phyloP scores from a whole-genome alignment of 1,284 basidiomycete species.

The Trichosporon sp. region DNA sequence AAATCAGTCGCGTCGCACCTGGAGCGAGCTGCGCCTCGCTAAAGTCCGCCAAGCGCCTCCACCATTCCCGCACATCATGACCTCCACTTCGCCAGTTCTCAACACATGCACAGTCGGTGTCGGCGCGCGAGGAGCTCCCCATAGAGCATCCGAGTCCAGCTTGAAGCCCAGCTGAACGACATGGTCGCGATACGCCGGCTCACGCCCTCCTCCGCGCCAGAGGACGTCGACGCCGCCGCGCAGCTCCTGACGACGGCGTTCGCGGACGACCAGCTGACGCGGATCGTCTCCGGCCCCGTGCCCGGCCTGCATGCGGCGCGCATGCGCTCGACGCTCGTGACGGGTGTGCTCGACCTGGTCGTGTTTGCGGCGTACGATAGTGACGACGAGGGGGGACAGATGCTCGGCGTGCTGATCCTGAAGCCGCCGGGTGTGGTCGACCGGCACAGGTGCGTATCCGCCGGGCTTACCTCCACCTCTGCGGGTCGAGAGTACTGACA shows the following conservation, averaged over 20 bases:
- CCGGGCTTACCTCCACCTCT: not conserved
- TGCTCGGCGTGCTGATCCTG: not conserved
- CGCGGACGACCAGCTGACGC: not conserved
- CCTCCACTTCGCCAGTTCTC: too few relatives aligned
- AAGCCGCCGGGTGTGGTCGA: not conserved
- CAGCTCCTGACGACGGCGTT: not conserved
- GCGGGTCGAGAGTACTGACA: not conserved
- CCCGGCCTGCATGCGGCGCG: not conserved
- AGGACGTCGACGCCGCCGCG: not conserved
- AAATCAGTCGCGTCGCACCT: too few relatives aligned
- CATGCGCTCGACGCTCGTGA: not conserved
- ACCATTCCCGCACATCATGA: too few relatives aligned
- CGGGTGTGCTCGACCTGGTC: not conserved
- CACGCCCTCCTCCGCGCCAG: not conserved
- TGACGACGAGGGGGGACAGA: not conserved
- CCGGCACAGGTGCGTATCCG: not conserved
- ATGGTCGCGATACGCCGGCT: not conserved
- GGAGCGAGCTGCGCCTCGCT: too few relatives aligned
- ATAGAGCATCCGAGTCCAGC: too few relatives aligned
- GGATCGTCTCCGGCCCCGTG: not conserved
- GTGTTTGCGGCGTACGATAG: not conserved
- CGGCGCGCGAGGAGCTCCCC: too few relatives aligned
- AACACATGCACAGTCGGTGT: too few relatives aligned
- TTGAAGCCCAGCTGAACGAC: too few relatives aligned
- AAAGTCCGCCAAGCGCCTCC: too few relatives aligned